Evolutionary conservation across 176 grass and related monocot genomes (phyloP).

Genomic region (Neostapfia colusana): DNA sequence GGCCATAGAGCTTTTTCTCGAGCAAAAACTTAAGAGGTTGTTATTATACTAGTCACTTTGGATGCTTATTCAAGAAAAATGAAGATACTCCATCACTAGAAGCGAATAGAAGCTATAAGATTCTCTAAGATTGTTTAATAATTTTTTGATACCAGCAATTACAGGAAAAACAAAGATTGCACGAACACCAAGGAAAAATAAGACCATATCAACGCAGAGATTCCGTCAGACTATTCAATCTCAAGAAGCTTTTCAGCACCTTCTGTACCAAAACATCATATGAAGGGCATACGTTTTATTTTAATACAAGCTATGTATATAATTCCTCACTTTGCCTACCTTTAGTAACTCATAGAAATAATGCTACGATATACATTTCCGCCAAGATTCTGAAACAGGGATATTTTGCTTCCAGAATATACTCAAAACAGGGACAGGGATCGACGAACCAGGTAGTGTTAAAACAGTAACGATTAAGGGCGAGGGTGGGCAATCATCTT

Average conservation of each 20-base stretch:
- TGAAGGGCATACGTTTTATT: background rate
- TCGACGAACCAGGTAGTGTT: slow-evolving; percentile 21
- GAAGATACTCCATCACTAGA: background rate
- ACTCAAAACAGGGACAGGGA: slow-evolving; percentile 15
- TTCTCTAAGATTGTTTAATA: background rate
- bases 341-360: slow-evolving; percentile 2
- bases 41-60: slow-evolving; percentile 22
- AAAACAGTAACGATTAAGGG: background rate
- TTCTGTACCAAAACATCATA: background rate
- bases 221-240: slow-evolving; percentile 32
- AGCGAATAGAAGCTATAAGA: slow-evolving; percentile 20
- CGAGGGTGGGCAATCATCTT: background rate
- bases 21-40: background rate
- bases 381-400: background rate
- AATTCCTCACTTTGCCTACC: background rate
- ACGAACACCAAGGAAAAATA: background rate
- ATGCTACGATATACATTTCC: background rate
- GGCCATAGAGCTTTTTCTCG: background rate
- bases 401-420: slow-evolving; percentile 17
- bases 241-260: slow-evolving; percentile 19
- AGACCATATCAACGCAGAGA: slow-evolving; percentile 28
- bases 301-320: background rate
- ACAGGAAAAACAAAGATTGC: slow-evolving; percentile 14
- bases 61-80: slow-evolving; percentile 22
- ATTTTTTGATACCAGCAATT: slow-evolving; percentile 8